Evolutionary conservation across 768 basidiomycete species (phyloP), one percentile per base, ranked within the genome.

Genomic region (Phaeotremella fagi): DNA sequence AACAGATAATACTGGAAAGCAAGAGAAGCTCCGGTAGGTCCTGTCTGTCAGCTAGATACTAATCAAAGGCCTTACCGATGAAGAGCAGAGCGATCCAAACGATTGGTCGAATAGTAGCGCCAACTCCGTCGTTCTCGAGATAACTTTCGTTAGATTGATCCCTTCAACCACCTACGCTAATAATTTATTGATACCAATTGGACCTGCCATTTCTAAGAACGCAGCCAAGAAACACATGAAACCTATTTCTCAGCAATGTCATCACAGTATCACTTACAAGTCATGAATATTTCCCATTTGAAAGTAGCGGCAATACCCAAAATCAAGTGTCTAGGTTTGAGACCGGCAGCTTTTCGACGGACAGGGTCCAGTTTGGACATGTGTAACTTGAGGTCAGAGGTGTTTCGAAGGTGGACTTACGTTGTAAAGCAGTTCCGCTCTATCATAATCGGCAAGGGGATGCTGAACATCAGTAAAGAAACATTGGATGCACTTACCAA

Each of bases 21-120:
- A 6, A 84, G 47, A 18, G 75, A 70, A 4, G 61, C 61, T 11
- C 71, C 27, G 20, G 64, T 54, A 1, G 74, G 73, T 3, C 70
- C 60, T 41, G 42, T 4, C 5, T 3, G 38, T 42, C 28, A 49
- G 22, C 38, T 4, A 26, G 22, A 4, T 9, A 18, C 12, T 24
- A 18, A 14, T 45, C 37, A 25, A 29, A 24, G 14, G 38, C 22
- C 3, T 79, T 75, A 12, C 70, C 74, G 9, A 75, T 5, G 55
- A 75, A 73, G 6, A 76, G 64, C 12, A 82, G 80, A 0, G 72
- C 27, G 14, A 86, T 79, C 85, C 85, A 87, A 5, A 86, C 80
- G 81, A 85, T 86, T 0, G 86, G 86, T 29, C 79, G 79, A 26
- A 84, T 70, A 5, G 72, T 60, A 0, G 83, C 77, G 22, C 71